Evolutionary conservation across 1,284 basidiomycete genomes (phyloP).

Genomic region (Ustilago cynodontis): DNA sequence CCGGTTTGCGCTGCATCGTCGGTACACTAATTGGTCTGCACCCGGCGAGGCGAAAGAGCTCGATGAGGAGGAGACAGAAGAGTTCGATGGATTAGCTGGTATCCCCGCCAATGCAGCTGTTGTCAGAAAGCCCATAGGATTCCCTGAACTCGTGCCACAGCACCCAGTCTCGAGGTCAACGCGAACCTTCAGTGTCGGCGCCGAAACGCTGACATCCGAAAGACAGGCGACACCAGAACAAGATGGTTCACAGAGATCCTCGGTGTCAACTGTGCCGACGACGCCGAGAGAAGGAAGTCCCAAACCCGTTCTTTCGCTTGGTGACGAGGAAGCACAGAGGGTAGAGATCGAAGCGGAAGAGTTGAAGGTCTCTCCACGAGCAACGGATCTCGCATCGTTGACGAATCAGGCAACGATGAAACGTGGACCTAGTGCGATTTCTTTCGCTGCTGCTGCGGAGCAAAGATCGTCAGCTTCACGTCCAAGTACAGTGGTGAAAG

Average conservation of each 20-base stretch:
- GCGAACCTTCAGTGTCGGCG: constrained; percentile 22
- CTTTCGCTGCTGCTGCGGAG: constrained; percentile 20
- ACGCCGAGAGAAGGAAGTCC: constrained; percentile 23
- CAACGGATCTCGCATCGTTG: constrained; percentile 1
- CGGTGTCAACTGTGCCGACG: constrained; percentile 33
- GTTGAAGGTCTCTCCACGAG: constrained; percentile 12
- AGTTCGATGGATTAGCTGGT: constrained; percentile 70
- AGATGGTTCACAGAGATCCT: constrained; percentile 18
- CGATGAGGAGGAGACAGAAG: constrained; percentile 69
- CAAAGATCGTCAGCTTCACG: not conserved
- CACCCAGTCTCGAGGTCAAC: not conserved
- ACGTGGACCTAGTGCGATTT: constrained; percentile 27
- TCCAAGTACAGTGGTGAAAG: not conserved
- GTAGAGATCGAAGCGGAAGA: constrained; percentile 37
- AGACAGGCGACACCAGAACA: not conserved
- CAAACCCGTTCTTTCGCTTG: constrained; percentile 28
- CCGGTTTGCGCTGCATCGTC: constrained; percentile 70
- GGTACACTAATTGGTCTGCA: constrained; percentile 20
- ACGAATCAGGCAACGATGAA: constrained; percentile 14
- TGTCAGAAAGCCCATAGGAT: constrained; percentile 22
- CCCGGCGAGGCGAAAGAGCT: constrained; percentile 33
- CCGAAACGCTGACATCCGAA: constrained; percentile 18
- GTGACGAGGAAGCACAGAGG: constrained; percentile 46
- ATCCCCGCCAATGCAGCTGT: constrained; percentile 42
- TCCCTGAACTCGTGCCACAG: constrained; percentile 28